Conservation (phyloP, 495 filamentous ascomycete genomes). For the Podospora sp. region DNA sequence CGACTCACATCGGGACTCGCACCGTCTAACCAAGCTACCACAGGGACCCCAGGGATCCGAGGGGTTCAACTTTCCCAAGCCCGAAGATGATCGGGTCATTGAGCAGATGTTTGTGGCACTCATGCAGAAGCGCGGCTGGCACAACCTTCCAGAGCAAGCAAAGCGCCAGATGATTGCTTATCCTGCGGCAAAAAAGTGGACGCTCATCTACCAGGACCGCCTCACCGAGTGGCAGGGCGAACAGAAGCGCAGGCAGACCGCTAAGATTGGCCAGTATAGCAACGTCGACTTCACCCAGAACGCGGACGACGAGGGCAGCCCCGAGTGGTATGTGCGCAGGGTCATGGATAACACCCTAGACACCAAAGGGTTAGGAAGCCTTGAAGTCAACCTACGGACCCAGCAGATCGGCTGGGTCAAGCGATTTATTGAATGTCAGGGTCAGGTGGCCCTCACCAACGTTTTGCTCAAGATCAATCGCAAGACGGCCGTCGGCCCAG, state of each 20-base stretch:
- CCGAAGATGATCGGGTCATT: slow-evolving; percentile 82
- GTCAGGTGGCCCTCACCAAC: slow-evolving; percentile 94
- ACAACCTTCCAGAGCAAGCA: slow-evolving; percentile 94
- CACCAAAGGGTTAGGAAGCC: slow-evolving; percentile 83
- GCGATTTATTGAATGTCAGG: slow-evolving; percentile 95
- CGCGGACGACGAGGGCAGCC: slow-evolving; percentile 91
- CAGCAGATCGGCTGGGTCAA: slow-evolving; percentile 98
- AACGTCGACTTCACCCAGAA: slow-evolving; percentile 63
- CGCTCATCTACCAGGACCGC: slow-evolving; percentile 91
- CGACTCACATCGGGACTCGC: slow-evolving; percentile 51
- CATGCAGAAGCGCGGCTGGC: slow-evolving; percentile 97
- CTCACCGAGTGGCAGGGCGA: slow-evolving; percentile 92
- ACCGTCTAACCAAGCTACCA: slow-evolving; percentile 54
- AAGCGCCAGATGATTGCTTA: slow-evolving; percentile 94
- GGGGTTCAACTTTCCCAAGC: slow-evolving; percentile 65
- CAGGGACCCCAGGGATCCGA: slow-evolving; percentile 56
- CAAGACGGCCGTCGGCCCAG: slow-evolving; percentile 73
- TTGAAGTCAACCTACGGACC: slow-evolving; percentile 91
- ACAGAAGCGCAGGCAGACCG: slow-evolving; percentile 78
- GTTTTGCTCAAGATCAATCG: slow-evolving; percentile 91
- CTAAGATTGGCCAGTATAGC: slow-evolving; percentile 64
- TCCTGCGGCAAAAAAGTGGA: slow-evolving; percentile 94
- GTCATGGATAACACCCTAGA: slow-evolving; percentile 96
- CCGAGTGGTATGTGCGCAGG: slow-evolving; percentile 97
- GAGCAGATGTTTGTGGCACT: slow-evolving; percentile 89